Conservation (phyloP, 2,329 filamentous ascomycete species). For the Paecilomyces niveus region DNA sequence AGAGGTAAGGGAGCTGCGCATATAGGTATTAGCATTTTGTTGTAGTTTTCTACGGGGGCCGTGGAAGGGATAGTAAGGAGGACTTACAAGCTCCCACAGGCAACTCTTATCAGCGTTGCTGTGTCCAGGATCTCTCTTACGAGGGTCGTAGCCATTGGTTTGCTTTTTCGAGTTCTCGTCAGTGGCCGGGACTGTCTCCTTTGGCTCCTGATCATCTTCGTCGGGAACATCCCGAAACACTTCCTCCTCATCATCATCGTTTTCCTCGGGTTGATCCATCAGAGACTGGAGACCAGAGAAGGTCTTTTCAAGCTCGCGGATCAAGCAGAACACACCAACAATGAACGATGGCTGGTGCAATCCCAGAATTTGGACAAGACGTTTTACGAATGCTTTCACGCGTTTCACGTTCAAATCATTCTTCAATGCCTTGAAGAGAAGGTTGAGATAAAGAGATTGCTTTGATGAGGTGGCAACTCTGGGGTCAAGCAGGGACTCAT, state of each 20-base stretch:
- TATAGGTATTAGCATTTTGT: background rate
- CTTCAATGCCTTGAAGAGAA: conserved; percentile 82
- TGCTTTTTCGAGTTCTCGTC: conserved; percentile 24
- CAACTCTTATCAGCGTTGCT: conserved; percentile 90
- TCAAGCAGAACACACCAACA: conserved; percentile 84
- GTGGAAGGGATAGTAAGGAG: background rate
- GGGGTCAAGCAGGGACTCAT: conserved; percentile 89
- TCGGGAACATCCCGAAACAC: conserved; percentile 60
- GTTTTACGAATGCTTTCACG: conserved; percentile 92
- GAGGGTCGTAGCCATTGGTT: conserved; percentile 62
- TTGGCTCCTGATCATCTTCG: conserved; percentile 40
- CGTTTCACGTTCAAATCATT: conserved; percentile 82
- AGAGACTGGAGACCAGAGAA: conserved; percentile 77
- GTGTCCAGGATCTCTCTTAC: conserved; percentile 85
- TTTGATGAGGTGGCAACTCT: conserved; percentile 86
- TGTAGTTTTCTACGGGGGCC: background rate
- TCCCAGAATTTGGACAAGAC: conserved; percentile 77
- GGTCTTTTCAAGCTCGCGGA: conserved; percentile 69
- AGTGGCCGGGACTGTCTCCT: conserved; percentile 9
- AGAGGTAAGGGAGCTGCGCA: conserved; percentile 54
- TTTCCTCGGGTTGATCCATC: conserved; percentile 71
- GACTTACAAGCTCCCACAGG: conserved; percentile 76
- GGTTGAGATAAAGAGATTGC: conserved; percentile 88
- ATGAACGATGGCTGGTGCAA: conserved; percentile 89
- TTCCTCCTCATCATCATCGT: conserved; percentile 63